These are phyloP conservation scores for Yamadazyma sp. DNA, from an alignment of 805 yeast species.

Conservation along the genomic window DNA sequence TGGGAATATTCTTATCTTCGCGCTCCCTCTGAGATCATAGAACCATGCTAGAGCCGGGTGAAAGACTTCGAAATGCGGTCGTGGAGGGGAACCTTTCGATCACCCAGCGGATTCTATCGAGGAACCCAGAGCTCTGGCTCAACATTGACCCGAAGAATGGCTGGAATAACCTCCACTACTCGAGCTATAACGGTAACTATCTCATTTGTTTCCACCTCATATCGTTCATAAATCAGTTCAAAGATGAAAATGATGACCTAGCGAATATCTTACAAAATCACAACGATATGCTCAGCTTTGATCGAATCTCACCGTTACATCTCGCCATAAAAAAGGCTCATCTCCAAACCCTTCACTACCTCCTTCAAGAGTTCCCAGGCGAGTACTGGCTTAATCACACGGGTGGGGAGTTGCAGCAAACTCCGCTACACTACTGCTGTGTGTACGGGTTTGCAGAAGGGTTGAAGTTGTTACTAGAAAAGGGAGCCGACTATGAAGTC, in stretches of 20 bases:
- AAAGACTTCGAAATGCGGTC: slow-evolving; percentile 39
- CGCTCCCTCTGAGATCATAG: not conserved
- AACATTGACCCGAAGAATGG: slow-evolving; percentile 39
- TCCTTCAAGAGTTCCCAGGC: slow-evolving; percentile 44
- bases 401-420: slow-evolving; percentile 32
- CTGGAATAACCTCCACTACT: slow-evolving; percentile 45
- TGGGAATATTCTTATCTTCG: slow-evolving; percentile 5
- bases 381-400: slow-evolving; percentile 34
- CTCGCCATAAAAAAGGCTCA: slow-evolving; percentile 32
- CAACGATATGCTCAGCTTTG: slow-evolving; percentile 38
- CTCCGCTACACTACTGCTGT: slow-evolving; percentile 42
- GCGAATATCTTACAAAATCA: slow-evolving; percentile 15
- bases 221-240: slow-evolving; percentile 26
- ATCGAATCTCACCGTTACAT: slow-evolving; percentile 36
- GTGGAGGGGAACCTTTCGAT: slow-evolving; percentile 39
- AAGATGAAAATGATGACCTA: slow-evolving; percentile 18
- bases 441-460: slow-evolving; percentile 38
- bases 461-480: slow-evolving; percentile 36
- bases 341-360: slow-evolving; percentile 42
- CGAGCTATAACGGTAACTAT: slow-evolving; percentile 41
- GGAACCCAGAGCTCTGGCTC: slow-evolving; percentile 46
- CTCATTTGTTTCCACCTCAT: slow-evolving; percentile 42
- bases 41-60: slow-evolving; percentile 37
- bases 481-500: slow-evolving; percentile 37
- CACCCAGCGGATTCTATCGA: slow-evolving; percentile 35